Conservation (phyloP, 495 filamentous ascomycete genomes). For the Hyaloscypha variabilis region DNA sequence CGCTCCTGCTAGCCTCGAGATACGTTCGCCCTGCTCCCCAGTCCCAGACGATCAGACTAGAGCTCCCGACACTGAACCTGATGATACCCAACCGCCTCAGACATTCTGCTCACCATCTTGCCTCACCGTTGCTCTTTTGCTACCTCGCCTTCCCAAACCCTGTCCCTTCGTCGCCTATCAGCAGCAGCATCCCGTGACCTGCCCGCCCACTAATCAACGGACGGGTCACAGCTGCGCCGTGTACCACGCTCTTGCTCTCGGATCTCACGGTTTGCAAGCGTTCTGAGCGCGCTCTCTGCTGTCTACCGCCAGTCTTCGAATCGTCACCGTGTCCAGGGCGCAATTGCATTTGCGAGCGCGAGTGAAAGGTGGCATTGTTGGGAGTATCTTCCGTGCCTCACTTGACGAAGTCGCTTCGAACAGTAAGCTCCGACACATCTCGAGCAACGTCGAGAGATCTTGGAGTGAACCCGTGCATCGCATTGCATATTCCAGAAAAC, state of each 20-base stretch:
- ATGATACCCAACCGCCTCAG: conserved; percentile 6
- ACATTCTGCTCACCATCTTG: neutral
- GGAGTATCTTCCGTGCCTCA: neutral
- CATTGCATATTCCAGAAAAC: conserved; percentile 4
- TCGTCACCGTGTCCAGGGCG: neutral
- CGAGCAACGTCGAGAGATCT: neutral
- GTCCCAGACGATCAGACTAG: neutral
- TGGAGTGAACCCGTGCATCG: neutral
- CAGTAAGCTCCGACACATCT: neutral
- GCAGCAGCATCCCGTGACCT: neutral
- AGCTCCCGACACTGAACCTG: neutral
- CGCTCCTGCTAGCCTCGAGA: neutral
- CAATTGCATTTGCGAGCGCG: neutral
- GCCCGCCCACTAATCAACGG: neutral
- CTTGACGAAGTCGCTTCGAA: neutral
- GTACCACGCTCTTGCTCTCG: neutral
- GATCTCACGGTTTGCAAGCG: neutral
- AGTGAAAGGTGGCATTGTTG: neutral
- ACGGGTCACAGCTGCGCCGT: neutral
- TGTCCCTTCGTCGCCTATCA: neutral
- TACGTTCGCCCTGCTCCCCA: neutral
- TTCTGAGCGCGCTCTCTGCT: neutral
- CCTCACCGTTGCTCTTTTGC: neutral
- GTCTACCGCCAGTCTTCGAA: neutral
- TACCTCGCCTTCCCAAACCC: neutral